Base-by-base conservation (phyloP, 1,284 basidiomycete species). In the Cryptococcus wingfieldii region DNA sequence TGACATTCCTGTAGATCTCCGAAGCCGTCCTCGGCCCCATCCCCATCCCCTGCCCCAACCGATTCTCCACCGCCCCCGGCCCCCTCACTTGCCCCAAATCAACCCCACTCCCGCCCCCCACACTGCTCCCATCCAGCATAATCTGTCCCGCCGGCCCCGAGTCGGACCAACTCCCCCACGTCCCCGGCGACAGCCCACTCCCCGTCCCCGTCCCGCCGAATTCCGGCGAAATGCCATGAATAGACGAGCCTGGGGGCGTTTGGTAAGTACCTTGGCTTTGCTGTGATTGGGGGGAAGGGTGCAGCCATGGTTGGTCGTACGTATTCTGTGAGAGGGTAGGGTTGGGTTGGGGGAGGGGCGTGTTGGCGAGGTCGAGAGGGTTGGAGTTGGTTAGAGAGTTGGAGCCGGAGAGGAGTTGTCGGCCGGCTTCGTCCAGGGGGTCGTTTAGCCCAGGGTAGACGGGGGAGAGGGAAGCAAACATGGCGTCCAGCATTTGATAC, bases 1-100 rank as follows among this genome's bases (percentile, higher is more conserved):
- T 87, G 38, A 93, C 83, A 52, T 81, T 82, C 63, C 84, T 81
- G 66, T 90, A 87, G 58, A 91, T 87, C 79, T 85, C 78, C 34
- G 54, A 47, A 4, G 52, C 39, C 3, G 59, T 56, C 39, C 49
- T 18, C 3, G 42, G 55, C 28, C 56, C 56, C 14, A 51, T 50
- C 4, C 50, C 43, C 25, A 45, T 10, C 16, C 45, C 18, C n/a
- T 23, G 38, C 16, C 44, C 34, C 14, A 31, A 49, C 3, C 39
- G 46, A 34, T 46, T 18, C 31, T 46, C n/a, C 19, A 37, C 27
- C 18, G 38, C 38, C 19, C 31, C 54, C 10, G 44, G 28, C n/a
- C 46, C 38, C 19, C 39, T 25, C 45, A 45, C 13, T 25, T 31
- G 53, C 12, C 34, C 53, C 19, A 47, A 14, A 56, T 28, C 39